Base-by-base conservation (phyloP, 768 basidiomycete genomes). In the Psilocybe sp. region DNA sequence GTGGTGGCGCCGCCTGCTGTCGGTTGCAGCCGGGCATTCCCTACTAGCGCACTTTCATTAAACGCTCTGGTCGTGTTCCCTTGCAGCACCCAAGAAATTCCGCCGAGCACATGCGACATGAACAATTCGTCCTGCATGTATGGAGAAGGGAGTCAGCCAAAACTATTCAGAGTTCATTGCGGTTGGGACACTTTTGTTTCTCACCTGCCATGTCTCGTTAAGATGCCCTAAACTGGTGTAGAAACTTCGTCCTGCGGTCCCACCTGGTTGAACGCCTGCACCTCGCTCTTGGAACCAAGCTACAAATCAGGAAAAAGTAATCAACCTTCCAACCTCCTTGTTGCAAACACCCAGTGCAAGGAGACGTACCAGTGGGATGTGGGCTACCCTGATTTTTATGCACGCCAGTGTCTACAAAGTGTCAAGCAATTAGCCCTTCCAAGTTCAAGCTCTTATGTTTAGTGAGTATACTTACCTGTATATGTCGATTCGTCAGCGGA, bases 211-310 rank as follows among this genome's bases (percentile, higher is more conserved):
- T 31, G 87, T 90, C 59, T 87, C 82, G 58, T 82, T 84, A 46
- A 82, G 67, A 63, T 95, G 92, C 0, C 91, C 91, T 0, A 93
- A 75, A 53, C 82, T 77, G 0, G 92, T 93, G 63, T 90, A 93
- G 70, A 89, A 93, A 58, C 88, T 90, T 34, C 91, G 78, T 16
- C 90, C 92, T 2, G 83, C 76, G 36, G 62, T 59, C 19, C 75
- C 64, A 15, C 73, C 65, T 20, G 61, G 63, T 54, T 79, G 71
- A 3, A 81, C 79, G 0, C 89, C 89, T 23, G 84, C 81, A 14
- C 87, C 87, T 2, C 73, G 77, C 55, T 86, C 83, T 65, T 92
- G 90, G 63, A 79, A 92, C 91, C 90, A 94, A 16, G 92, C 90
- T 90, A 38, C 53, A 41, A 18, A 39, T 28, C 28, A 6, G 18